phyloP scores from a whole-genome alignment of 257 asterid genomes.

The Gentiana straminea region DNA sequence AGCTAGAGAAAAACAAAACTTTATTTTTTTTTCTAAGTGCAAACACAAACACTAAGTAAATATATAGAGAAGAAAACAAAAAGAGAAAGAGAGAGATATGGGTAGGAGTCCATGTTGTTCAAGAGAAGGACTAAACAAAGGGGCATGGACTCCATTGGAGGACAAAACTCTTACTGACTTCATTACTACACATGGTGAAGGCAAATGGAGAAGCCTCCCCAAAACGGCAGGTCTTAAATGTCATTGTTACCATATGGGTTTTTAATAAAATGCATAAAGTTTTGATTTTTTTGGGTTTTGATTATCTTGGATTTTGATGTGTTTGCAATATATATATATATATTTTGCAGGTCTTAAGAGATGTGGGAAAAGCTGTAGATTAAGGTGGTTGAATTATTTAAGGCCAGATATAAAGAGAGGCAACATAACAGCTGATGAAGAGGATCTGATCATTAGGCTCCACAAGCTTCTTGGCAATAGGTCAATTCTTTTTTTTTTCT shows the following conservation, averaged over 20 bases:
- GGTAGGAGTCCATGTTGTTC: constrained; percentile 15
- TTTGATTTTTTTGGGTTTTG: neutral
- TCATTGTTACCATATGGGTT: too few relatives aligned
- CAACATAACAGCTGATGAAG: too few relatives aligned
- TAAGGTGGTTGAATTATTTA: too few relatives aligned
- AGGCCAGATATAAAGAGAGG: too few relatives aligned
- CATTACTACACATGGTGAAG: constrained; percentile 25
- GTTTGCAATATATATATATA: neutral
- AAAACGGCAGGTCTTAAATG: constrained; percentile 21
- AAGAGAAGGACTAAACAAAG: constrained; percentile 26
- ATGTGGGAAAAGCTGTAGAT: constrained; percentile 17
- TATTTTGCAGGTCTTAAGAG: constrained; percentile 20
- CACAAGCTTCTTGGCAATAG: too few relatives aligned
- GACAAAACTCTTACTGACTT: constrained; percentile 27
- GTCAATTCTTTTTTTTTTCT: too few relatives aligned
- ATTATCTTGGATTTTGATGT: neutral
- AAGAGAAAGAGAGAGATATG: neutral
- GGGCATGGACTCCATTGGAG: constrained; percentile 40
- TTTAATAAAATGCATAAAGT: too few relatives aligned
- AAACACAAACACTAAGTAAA: too few relatives aligned
- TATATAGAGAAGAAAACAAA: too few relatives aligned
- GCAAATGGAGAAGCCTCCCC: constrained; percentile 32
- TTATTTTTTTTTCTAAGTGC: too few relatives aligned
- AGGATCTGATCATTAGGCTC: too few relatives aligned
- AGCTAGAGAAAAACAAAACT: too few relatives aligned